phyloP scores from a whole-genome alignment of 2,329 filamentous ascomycete species.

The Arachnomyces sp. region DNA sequence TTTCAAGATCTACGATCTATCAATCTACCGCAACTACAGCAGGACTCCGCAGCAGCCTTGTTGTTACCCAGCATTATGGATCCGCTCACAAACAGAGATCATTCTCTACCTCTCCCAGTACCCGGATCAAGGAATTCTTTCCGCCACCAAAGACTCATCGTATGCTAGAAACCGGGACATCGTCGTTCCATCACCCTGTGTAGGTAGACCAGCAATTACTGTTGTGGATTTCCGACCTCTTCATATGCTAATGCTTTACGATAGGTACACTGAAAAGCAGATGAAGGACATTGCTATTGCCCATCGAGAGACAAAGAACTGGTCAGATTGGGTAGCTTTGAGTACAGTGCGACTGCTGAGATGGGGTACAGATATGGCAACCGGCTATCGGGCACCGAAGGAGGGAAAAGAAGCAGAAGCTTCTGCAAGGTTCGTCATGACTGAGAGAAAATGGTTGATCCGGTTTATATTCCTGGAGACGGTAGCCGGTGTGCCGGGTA shows the following conservation, averaged over 20 bases:
- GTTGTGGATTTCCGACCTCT: conserved; percentile 14
- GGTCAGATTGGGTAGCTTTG: conserved; percentile 73
- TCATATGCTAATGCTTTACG: not conserved
- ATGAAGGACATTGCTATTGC: conserved; percentile 68
- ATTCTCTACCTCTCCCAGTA: conserved; percentile 32
- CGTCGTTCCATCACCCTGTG: conserved; percentile 59
- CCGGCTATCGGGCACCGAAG: conserved; percentile 68
- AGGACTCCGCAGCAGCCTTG: conserved; percentile 18
- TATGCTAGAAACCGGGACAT: conserved; percentile 56
- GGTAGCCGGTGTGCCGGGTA: conserved; percentile 89
- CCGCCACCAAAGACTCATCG: conserved; percentile 50
- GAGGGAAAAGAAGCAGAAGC: conserved; percentile 31
- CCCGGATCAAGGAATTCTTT: conserved; percentile 47
- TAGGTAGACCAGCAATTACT: conserved; percentile 18
- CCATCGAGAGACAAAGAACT: conserved; percentile 65
- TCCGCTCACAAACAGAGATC: conserved; percentile 16
- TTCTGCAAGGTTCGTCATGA: conserved; percentile 61
- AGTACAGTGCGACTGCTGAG: conserved; percentile 67
- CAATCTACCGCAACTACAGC: conserved; percentile 17
- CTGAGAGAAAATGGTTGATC: conserved; percentile 80
- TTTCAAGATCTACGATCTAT: conserved; percentile 8
- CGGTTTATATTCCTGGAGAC: conserved; percentile 91
- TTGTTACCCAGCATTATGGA: conserved; percentile 10
- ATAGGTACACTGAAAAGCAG: conserved; percentile 65
- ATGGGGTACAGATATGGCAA: conserved; percentile 73